A percentile compares a stretch with the other conserved stretches of the same genome.
Evolutionary conservation across 306 rosid genomes (phyloP).

Genomic region (Chamaecrista fasciculata): DNA sequence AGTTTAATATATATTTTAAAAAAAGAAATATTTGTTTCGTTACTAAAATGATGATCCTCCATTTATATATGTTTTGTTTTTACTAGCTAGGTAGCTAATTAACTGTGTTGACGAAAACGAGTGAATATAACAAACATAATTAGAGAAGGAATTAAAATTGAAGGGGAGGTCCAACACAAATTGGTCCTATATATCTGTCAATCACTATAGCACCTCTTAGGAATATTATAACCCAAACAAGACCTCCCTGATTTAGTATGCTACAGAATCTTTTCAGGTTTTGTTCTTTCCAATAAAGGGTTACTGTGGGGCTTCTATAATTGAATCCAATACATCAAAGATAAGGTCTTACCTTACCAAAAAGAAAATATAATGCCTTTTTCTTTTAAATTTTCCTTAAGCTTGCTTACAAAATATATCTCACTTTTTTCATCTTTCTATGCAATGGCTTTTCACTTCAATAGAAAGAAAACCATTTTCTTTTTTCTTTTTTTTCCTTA

Average conservation of each 20-base stretch:
- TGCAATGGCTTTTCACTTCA: too few species aligned
- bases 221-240: constrained; percentile 14
- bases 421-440: not conserved
- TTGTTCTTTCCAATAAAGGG: not conserved
- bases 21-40: too few species aligned
- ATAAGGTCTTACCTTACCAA: not conserved
- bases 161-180: not conserved
- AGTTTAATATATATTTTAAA: too few species aligned
- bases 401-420: not conserved
- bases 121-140: too few species aligned
- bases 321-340: not conserved
- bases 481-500: too few species aligned
- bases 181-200: not conserved
- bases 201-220: not conserved
- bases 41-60: too few species aligned
- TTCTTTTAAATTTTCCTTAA: too few species aligned
- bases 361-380: not conserved
- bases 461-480: too few species aligned
- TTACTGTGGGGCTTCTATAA: not conserved
- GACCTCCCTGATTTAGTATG: constrained; percentile 30
- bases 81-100: too few species aligned
- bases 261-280: not conserved
- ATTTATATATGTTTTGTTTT: too few species aligned
- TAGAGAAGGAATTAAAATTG: too few species aligned
- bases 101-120: too few species aligned